phyloP scores from a whole-genome alignment of 768 basidiomycete genomes.

The Xanthoconium purpureum region DNA sequence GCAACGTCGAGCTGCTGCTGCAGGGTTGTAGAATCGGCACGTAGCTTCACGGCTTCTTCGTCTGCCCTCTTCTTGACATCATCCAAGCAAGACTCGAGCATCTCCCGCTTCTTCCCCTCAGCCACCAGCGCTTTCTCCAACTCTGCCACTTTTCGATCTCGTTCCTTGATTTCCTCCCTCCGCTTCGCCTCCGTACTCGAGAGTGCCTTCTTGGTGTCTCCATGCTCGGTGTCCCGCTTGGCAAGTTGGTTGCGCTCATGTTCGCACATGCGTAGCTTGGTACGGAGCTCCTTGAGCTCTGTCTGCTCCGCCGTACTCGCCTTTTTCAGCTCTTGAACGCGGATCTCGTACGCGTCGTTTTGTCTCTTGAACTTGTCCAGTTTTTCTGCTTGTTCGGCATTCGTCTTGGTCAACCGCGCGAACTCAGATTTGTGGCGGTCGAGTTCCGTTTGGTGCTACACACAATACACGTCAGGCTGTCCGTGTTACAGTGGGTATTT shows the following conservation, averaged over 20 bases:
- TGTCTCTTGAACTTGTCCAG: slow-evolving; percentile 65
- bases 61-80: slow-evolving; percentile 43
- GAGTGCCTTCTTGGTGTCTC: slow-evolving; percentile 49
- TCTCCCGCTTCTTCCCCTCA: slow-evolving; percentile 53
- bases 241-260: slow-evolving; percentile 52
- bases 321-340: slow-evolving; percentile 61
- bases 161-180: slow-evolving; percentile 53
- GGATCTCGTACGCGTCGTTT: slow-evolving; percentile 51
- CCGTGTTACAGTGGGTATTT: neutral
- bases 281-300: slow-evolving; percentile 60
- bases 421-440: slow-evolving; percentile 60
- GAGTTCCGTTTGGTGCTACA: slow-evolving; percentile 58
- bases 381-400: slow-evolving; percentile 50
- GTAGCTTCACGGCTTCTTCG: slow-evolving; percentile 38
- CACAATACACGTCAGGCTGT: neutral
- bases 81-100: slow-evolving; percentile 41
- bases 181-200: slow-evolving; percentile 48
- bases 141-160: slow-evolving; percentile 52
- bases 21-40: slow-evolving; percentile 31
- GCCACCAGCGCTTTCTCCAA: slow-evolving; percentile 48
- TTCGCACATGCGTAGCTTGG: slow-evolving; percentile 56
- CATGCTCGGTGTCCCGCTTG: slow-evolving; percentile 49
- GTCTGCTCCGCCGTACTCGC: slow-evolving; percentile 45
- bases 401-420: slow-evolving; percentile 43
- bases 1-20: slow-evolving; percentile 38